phyloP scores from a whole-genome alignment of 169 alveolate genomes.

The Babesia divergens region DNA sequence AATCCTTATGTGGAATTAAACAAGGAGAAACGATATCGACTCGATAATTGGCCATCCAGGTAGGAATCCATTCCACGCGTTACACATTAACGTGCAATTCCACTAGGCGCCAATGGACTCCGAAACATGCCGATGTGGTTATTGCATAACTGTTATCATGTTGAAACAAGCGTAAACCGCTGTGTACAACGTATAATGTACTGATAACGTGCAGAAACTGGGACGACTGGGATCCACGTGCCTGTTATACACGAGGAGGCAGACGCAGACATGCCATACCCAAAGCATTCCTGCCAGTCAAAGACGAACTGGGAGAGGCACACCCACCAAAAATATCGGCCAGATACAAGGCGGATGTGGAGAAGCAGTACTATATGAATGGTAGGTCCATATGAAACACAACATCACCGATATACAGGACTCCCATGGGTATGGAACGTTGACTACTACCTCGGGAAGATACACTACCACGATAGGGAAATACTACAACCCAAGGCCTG shows the following conservation, averaged over 20 bases:
- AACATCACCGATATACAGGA: constrained; percentile 32
- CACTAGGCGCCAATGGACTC: too few relatives aligned
- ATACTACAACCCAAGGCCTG: constrained; percentile 79
- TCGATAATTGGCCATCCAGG: constrained; percentile 87
- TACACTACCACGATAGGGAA: constrained; percentile 80
- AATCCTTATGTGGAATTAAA: constrained; percentile 82
- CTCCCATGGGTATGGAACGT: constrained; percentile 87
- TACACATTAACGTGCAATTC: too few relatives aligned
- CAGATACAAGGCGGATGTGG: constrained; percentile 81
- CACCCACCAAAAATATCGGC: constrained; percentile 79
- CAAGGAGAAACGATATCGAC: constrained; percentile 77
- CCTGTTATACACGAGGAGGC: constrained; percentile 82
- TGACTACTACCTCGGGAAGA: constrained; percentile 72
- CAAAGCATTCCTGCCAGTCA: constrained; percentile 73
- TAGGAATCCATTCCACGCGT: constrained; percentile 24
- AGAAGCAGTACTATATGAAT: constrained; percentile 78
- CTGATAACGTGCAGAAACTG: constrained; percentile 68
- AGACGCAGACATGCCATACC: constrained; percentile 79
- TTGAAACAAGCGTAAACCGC: background rate
- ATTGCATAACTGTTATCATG: too few relatives aligned
- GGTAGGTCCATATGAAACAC: constrained; percentile 56
- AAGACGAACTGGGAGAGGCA: constrained; percentile 85
- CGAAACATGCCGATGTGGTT: too few relatives aligned
- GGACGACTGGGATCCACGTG: constrained; percentile 80
- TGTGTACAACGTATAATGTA: background rate